Conservation (phyloP, 179 eudicot species). For the Silene noctiflora region DNA sequence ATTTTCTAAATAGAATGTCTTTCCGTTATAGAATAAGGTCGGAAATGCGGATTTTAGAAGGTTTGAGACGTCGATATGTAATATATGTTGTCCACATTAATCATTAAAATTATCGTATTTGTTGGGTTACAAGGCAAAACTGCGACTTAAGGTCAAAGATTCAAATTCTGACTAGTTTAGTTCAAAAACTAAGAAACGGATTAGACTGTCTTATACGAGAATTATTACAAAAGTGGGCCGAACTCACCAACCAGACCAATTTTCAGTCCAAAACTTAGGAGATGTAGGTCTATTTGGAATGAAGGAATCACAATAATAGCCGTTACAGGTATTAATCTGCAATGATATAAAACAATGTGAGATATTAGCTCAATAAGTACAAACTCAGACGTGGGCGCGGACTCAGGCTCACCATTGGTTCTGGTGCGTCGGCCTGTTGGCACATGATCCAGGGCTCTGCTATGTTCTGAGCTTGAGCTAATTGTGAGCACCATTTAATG, state of each 20-base stretch:
- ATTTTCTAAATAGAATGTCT: no score
- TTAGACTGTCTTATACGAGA: background rate
- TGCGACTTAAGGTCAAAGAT: no score
- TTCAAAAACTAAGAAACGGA: background rate
- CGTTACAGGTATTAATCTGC: conserved; percentile 66
- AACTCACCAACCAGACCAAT: conserved; percentile 60
- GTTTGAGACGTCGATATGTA: no score
- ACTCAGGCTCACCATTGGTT: conserved; percentile 20
- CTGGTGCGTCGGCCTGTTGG: conserved; percentile 29
- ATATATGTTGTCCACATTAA: no score
- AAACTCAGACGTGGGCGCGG: background rate
- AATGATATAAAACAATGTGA: background rate
- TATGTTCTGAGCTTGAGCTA: conserved; percentile 21
- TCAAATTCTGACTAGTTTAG: background rate
- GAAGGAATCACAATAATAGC: conserved; percentile 58
- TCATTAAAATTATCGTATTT: no score
- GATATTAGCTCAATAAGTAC: background rate
- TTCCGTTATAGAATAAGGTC: no score
- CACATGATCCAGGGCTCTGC: conserved; percentile 35
- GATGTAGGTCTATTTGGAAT: conserved; percentile 33
- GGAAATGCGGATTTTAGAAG: no score
- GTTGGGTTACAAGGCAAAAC: no score
- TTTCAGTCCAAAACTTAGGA: conserved; percentile 76
- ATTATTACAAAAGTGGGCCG: background rate
- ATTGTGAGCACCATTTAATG: conserved; percentile 22